These are phyloP conservation scores for Solanum sitiens DNA, from an alignment of 257 asterid genomes.

Conservation along the genomic window DNA sequence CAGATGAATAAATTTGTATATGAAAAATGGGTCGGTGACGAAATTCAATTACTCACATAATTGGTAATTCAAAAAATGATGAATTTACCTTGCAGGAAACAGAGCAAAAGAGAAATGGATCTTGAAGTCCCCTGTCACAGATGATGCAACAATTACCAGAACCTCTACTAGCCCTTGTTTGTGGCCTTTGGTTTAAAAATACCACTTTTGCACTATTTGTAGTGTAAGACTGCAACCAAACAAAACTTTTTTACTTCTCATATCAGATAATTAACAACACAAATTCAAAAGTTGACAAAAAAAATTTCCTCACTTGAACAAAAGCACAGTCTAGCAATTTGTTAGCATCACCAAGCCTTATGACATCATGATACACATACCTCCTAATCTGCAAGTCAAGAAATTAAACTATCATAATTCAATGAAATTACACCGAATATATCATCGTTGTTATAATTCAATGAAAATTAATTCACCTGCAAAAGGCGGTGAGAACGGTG, in stretches of 20 bases:
- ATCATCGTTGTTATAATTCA: not conserved
- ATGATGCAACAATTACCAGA: slow-evolving; percentile 35
- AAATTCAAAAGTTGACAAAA: not conserved
- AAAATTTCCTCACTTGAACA: slow-evolving; percentile 45
- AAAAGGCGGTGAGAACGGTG: slow-evolving; percentile 66
- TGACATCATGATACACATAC: slow-evolving; percentile 62
- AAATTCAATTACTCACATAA: not conserved
- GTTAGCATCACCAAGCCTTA: slow-evolving; percentile 45
- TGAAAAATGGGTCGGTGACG: slow-evolving; percentile 4
- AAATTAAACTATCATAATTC: not conserved
- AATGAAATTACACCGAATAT: not conserved
- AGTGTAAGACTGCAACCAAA: slow-evolving; percentile 25
- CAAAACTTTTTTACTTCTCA: not conserved
- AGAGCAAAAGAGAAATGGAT: slow-evolving; percentile 44
- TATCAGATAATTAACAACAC: not conserved
- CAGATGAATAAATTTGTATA: not conserved
- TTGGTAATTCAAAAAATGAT: not conserved
- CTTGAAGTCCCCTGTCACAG: slow-evolving; percentile 42
- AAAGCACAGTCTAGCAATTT: slow-evolving; percentile 47
- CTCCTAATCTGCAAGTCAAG: slow-evolving; percentile 24
- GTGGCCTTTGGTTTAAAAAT: slow-evolving; percentile 38
- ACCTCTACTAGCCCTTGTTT: slow-evolving; percentile 24
- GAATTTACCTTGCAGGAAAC: slow-evolving; percentile 67
- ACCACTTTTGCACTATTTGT: slow-evolving; percentile 53
- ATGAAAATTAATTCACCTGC: slow-evolving; percentile 24